A percentile compares a stretch with the other conserved stretches of the same genome.
These are phyloP conservation scores for Taiozyma sp. DNA, from an alignment of 1,139 yeast genomes.

Conservation along the genomic window DNA sequence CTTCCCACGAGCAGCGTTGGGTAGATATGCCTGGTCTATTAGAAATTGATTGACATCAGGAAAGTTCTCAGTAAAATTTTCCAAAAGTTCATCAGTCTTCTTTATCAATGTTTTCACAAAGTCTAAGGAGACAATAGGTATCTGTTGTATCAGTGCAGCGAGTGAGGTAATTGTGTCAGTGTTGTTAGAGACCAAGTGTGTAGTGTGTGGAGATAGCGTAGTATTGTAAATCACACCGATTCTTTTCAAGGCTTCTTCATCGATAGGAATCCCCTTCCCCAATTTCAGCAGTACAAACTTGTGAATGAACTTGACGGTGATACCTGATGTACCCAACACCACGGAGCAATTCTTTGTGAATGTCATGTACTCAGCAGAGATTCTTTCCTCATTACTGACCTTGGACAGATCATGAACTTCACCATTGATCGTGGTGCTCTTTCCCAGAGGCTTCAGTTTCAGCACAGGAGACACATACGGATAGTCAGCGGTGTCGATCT, in stretches of 20 bases:
- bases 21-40: constrained; percentile 6
- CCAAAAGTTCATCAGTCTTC: constrained; percentile 1
- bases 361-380: background rate
- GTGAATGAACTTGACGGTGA: constrained; percentile 3
- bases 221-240: constrained; percentile 10
- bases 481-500: constrained; percentile 5
- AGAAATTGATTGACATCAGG: constrained; percentile 9
- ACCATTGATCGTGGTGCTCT: constrained; percentile 6
- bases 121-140: constrained; percentile 10
- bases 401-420: constrained; percentile 1
- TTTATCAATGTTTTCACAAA: constrained; percentile 6
- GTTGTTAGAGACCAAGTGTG: constrained; percentile 13
- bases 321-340: constrained; percentile 3
- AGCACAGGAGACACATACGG: constrained; percentile 6
- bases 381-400: constrained; percentile 5
- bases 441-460: constrained; percentile 7
- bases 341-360: constrained; percentile 1
- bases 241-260: constrained; percentile 2
- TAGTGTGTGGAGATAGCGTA: constrained; percentile 9
- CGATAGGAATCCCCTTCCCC: constrained; percentile 1
- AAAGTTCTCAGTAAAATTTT: constrained; percentile 12
- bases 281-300: constrained; percentile 3
- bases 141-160: constrained; percentile 15
- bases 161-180: constrained; percentile 1
- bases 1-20: constrained; percentile 3